Percentiles rank a stretch among this genome's conserved stretches.
Conservation (phyloP, 148 eudicot genomes). For the Chenopodium album region DNA sequence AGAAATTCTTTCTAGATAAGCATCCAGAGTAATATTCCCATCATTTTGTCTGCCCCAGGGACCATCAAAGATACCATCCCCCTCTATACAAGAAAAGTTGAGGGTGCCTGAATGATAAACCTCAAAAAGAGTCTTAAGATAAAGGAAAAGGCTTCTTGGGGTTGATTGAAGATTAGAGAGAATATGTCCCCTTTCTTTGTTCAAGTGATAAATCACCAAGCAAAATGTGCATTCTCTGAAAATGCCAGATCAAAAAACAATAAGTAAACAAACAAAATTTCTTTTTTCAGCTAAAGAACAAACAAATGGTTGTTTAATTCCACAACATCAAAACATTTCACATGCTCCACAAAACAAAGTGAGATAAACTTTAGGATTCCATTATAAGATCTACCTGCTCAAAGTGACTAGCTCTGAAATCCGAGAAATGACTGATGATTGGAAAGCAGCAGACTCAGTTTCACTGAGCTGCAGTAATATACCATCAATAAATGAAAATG, state of each 20-base stretch:
- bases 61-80: conserved; percentile 34
- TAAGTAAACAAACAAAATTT: neutral
- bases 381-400: conserved; percentile 56
- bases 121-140: conserved; percentile 85
- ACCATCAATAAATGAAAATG: conserved; percentile 70
- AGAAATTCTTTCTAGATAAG: conserved; percentile 55
- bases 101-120: conserved; percentile 74
- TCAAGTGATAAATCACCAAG: conserved; percentile 58
- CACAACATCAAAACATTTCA: neutral
- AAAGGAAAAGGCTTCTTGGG: conserved; percentile 82
- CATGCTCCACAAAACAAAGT: neutral
- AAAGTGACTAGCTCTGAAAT: conserved; percentile 61
- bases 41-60: conserved; percentile 39
- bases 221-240: conserved; percentile 74
- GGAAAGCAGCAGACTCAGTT: conserved; percentile 49
- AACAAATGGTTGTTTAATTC: neutral
- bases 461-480: conserved; percentile 42
- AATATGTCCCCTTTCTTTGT: conserved; percentile 45
- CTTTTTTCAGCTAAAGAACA: neutral
- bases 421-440: conserved; percentile 62
- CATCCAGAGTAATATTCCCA: conserved; percentile 39
- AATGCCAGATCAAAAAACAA: conserved; percentile 21
- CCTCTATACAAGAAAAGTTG: conserved; percentile 44
- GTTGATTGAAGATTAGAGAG: conserved; percentile 59
- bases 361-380: neutral